Percentiles rank a stretch among this genome's conserved stretches.
These are phyloP conservation scores for Neophaeococcomyces aloes DNA, from an alignment of 2,329 filamentous ascomycete species.

Conservation along the genomic window DNA sequence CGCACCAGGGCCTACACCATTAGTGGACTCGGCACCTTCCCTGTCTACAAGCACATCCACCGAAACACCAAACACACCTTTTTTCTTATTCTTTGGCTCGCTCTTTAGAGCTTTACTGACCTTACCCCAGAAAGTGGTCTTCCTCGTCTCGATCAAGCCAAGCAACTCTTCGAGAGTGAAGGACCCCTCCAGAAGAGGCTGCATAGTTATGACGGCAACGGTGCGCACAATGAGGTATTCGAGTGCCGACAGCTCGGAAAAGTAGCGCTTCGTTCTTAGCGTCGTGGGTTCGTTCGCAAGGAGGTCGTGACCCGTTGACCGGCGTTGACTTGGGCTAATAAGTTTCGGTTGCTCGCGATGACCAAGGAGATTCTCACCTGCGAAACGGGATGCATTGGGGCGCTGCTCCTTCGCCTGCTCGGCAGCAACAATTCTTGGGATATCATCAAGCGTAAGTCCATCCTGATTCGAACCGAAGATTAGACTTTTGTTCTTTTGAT, in stretches of 20 bases:
- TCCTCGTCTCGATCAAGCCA: conserved; percentile 82
- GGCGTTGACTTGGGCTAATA: conserved; percentile 58
- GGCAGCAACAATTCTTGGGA: conserved; percentile 87
- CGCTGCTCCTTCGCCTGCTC: conserved; percentile 89
- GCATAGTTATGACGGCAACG: conserved; percentile 88
- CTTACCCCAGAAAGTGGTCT: conserved; percentile 95
- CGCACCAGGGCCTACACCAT: conserved; percentile 85
- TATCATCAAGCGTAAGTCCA: conserved; percentile 87
- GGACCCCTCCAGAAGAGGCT: conserved; percentile 76
- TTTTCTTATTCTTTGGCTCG: conserved; percentile 70
- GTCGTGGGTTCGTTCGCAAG: conserved; percentile 43
- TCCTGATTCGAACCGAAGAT: conserved; percentile 77
- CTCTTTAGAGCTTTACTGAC: conserved; percentile 94
- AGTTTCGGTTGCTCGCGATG: conserved; percentile 47
- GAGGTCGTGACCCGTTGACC: conserved; percentile 44
- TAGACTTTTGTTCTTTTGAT: conserved; percentile 61
- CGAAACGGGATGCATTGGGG: conserved; percentile 66
- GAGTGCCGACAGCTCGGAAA: conserved; percentile 86
- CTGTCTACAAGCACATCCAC: conserved; percentile 82
- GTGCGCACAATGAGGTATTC: conserved; percentile 98
- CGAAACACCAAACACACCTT: conserved; percentile 84
- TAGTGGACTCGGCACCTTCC: conserved; percentile 93
- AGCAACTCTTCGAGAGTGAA: conserved; percentile 92
- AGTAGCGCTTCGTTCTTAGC: conserved; percentile 65
- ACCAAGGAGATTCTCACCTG: conserved; percentile 58